A percentile compares a stretch with the other conserved stretches of the same genome.
Conservation (phyloP, 495 filamentous ascomycete species). For the Immersiella caudata region DNA sequence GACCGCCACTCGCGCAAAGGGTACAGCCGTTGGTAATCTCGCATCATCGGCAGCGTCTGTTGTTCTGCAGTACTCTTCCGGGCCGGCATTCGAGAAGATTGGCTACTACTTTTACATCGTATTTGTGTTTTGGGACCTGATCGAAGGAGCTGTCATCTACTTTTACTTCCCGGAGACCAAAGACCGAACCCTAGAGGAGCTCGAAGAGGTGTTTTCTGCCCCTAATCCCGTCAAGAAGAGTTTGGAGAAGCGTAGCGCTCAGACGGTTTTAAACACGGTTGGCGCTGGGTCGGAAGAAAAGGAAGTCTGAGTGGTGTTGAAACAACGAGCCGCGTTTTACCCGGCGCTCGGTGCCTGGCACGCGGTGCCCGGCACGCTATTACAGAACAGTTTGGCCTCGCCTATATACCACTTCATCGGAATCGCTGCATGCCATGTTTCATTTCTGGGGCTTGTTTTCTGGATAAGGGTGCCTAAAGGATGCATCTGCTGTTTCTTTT, state of each 20-base stretch:
- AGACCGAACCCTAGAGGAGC: constrained; percentile 68
- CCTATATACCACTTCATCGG: no score
- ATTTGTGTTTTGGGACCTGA: constrained; percentile 62
- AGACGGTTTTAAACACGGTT: constrained; percentile 46
- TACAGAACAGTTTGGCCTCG: no score
- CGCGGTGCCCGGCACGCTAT: no score
- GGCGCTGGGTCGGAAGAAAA: constrained; percentile 32
- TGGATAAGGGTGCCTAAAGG: no score
- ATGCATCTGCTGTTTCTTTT: no score
- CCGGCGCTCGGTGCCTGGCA: no score
- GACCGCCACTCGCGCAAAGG: constrained; percentile 54
- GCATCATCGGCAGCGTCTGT: constrained; percentile 46
- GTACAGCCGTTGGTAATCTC: constrained; percentile 49
- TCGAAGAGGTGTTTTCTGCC: constrained; percentile 66
- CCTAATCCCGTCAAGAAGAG: constrained; percentile 58
- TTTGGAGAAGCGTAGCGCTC: constrained; percentile 47
- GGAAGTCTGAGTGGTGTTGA: constrained; percentile 11
- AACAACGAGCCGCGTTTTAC: no score
- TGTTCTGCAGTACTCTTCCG: constrained; percentile 50
- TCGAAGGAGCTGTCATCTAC: constrained; percentile 61
- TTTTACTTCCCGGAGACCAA: constrained; percentile 71
- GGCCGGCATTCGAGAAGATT: constrained; percentile 60
- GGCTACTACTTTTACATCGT: constrained; percentile 66
- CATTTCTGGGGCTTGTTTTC: no score
- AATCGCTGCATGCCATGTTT: no score